Evolutionary conservation across 202 grass and related monocot species (phyloP).

Genomic region (Panicum virgatum): DNA sequence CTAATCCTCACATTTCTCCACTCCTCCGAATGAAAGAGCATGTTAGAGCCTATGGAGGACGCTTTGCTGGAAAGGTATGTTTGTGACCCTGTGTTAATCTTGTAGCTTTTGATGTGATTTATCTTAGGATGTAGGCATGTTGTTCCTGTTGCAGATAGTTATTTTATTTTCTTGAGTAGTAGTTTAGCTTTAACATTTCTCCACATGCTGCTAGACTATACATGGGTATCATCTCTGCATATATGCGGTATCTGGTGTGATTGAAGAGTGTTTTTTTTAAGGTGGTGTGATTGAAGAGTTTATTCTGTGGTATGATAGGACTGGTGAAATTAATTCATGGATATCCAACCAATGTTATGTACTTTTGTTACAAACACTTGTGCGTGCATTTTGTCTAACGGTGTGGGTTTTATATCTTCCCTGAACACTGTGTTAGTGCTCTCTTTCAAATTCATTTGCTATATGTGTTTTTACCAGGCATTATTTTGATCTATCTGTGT

Average conservation of each 20-base stretch:
- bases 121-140: not conserved
- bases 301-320: constrained; percentile 11
- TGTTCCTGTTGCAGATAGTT: not conserved
- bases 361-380: not conserved
- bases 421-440: not conserved
- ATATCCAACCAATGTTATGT: not conserved
- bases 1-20: constrained; percentile 93
- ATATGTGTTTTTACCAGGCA: constrained; percentile 15
- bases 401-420: not conserved
- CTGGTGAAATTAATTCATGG: not conserved
- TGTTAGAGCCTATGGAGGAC: constrained; percentile 73
- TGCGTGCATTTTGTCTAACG: not conserved
- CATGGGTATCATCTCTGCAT: not conserved
- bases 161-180: not conserved
- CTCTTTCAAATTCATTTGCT: not conserved
- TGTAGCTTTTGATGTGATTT: constrained; percentile 12
- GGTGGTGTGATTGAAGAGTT: not conserved
- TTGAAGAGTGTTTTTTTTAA: not conserved
- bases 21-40: constrained; percentile 83
- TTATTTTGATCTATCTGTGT: constrained; percentile 45
- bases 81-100: not conserved
- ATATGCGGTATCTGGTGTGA: not conserved
- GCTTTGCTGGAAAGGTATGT: constrained; percentile 94
- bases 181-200: not conserved
- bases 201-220: not conserved